Evolutionary conservation across 1,139 yeast genomes (phyloP).

Genomic region (Zygoascus hellenicus): DNA sequence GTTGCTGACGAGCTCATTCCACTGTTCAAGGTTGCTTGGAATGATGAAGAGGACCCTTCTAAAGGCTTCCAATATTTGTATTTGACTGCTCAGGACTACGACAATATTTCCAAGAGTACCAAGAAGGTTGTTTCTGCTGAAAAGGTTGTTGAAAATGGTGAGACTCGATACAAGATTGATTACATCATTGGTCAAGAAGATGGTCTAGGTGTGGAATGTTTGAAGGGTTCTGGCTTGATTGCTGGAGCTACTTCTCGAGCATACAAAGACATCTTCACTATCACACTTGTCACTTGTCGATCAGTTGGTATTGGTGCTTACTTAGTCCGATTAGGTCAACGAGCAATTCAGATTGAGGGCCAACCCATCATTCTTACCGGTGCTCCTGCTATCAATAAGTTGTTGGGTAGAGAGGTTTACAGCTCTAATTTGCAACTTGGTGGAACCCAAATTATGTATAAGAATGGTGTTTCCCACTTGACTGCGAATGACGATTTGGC

Average conservation of each 20-base stretch:
- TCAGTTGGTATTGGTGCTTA: conserved; percentile 99
- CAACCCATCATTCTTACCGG: conserved; percentile 98
- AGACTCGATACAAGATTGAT: conserved; percentile 71
- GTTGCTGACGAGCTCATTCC: conserved; percentile 94
- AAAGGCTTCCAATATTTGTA: conserved; percentile 90
- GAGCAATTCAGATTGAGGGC: conserved; percentile 97
- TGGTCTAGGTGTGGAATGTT: conserved; percentile 97
- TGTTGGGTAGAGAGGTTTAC: conserved; percentile 94
- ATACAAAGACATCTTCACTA: conserved; percentile 92
- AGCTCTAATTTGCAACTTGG: conserved; percentile 95
- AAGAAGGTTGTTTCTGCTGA: conserved; percentile 61
- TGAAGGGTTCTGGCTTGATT: conserved; percentile 94
- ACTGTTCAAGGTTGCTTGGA: conserved; percentile 89
- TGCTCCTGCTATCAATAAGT: conserved; percentile 97
- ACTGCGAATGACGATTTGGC: conserved; percentile 95
- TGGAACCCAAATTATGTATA: conserved; percentile 98
- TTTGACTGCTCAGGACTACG: conserved; percentile 63
- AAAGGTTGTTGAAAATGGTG: conserved; percentile 75
- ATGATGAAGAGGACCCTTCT: conserved; percentile 62
- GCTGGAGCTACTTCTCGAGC: conserved; percentile 99
- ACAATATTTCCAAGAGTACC: conserved; percentile 52
- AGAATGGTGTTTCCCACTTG: conserved; percentile 94
- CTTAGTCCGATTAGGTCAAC: conserved; percentile 94
- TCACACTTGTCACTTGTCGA: conserved; percentile 94
- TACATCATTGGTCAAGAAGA: conserved; percentile 91